Evolutionary conservation across 345 rosid genomes (phyloP).

Genomic region (Acer saccharum): DNA sequence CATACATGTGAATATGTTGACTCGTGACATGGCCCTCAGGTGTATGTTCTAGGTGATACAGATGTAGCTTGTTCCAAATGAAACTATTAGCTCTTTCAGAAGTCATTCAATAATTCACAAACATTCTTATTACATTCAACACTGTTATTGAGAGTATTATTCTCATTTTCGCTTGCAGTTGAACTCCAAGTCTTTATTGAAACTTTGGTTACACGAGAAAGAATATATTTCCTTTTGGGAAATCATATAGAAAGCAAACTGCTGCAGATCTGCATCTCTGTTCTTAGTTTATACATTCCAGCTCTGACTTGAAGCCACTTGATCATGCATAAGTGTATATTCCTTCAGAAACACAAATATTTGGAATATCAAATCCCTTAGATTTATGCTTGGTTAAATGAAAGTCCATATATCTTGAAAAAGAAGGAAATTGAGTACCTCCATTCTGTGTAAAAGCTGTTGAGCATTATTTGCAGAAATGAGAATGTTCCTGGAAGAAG

Average conservation of each 20-base stretch:
- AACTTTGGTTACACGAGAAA: neutral
- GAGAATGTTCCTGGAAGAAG: slow-evolving; percentile 44
- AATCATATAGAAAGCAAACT: neutral
- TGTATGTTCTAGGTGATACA: neutral
- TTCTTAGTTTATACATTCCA: slow-evolving; percentile 16
- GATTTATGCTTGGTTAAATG: neutral
- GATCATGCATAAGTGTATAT: slow-evolving; percentile 42
- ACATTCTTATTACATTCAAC: neutral
- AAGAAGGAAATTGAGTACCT: slow-evolving; percentile 34
- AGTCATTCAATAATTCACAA: slow-evolving; percentile 7
- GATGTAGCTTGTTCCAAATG: no score
- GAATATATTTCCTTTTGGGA: neutral
- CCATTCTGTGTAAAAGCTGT: slow-evolving; percentile 43
- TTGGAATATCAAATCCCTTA: neutral
- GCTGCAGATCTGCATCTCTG: slow-evolving; percentile 15
- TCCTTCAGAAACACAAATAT: slow-evolving; percentile 35
- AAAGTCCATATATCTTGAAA: neutral
- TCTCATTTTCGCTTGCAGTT: neutral
- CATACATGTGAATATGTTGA: neutral
- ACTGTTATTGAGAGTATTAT: neutral
- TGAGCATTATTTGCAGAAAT: slow-evolving; percentile 43
- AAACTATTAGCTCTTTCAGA: neutral
- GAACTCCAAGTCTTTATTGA: neutral
- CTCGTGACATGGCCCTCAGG: neutral
- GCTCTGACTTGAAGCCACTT: slow-evolving; percentile 38